These are phyloP conservation scores for Cryphonectria nitschkei DNA, from an alignment of 2,329 filamentous ascomycete species.

Conservation along the genomic window DNA sequence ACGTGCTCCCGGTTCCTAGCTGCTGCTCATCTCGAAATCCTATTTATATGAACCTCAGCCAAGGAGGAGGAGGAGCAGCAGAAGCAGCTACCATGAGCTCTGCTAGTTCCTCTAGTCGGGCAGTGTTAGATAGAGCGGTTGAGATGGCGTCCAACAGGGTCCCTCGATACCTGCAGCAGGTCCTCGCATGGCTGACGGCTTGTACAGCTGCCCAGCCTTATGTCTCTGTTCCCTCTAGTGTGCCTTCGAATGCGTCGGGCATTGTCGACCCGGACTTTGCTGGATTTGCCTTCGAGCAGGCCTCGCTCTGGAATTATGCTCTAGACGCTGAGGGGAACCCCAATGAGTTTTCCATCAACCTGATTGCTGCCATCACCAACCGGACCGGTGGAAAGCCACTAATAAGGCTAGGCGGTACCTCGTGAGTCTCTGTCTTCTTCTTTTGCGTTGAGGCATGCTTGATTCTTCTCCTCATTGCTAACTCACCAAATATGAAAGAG, in stretches of 20 bases:
- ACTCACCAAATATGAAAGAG: conserved; percentile 28
- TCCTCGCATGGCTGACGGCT: conserved; percentile 21
- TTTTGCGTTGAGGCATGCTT: no score
- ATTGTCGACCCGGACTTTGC: conserved; percentile 34
- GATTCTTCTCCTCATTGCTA: background rate
- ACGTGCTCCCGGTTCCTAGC: conserved; percentile 2
- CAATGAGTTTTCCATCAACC: conserved; percentile 41
- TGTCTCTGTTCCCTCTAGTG: conserved; percentile 24
- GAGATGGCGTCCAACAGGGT: conserved; percentile 18
- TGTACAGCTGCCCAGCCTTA: conserved; percentile 22
- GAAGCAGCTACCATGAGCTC: background rate
- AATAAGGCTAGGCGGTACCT: conserved; percentile 42
- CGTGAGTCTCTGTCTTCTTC: conserved; percentile 2
- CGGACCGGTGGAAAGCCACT: conserved; percentile 41
- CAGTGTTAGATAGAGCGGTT: background rate
- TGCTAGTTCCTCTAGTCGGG: background rate
- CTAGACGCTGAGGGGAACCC: conserved; percentile 37
- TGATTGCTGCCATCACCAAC: conserved; percentile 40
- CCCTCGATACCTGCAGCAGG: conserved; percentile 24
- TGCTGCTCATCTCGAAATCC: background rate
- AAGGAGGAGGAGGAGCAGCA: background rate
- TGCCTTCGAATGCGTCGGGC: conserved; percentile 23
- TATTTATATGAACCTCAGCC: conserved; percentile 5
- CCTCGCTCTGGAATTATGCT: conserved; percentile 41
- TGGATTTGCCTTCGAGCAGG: conserved; percentile 40